Conservation (phyloP, 2,329 filamentous ascomycete genomes). For the Beauveria brongniartii region DNA sequence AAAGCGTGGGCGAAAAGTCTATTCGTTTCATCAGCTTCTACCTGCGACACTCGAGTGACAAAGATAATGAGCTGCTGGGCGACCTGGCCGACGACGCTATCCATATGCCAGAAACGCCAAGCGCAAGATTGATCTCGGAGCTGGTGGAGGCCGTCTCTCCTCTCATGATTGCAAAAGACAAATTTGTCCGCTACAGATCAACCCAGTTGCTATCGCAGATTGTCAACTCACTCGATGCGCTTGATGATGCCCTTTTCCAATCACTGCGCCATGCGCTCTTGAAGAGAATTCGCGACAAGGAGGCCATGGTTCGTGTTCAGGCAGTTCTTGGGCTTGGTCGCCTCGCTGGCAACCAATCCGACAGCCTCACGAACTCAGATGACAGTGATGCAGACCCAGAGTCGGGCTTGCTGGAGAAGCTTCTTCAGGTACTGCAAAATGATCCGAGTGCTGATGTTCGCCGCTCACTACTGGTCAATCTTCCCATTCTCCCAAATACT, state of each 20-base stretch:
- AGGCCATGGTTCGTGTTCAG: constrained; percentile 84
- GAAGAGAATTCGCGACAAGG: constrained; percentile 86
- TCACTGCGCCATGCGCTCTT: constrained; percentile 70
- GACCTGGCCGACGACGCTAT: constrained; percentile 57
- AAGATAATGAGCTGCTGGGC: constrained; percentile 60
- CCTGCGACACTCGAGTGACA: constrained; percentile 62
- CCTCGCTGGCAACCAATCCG: constrained; percentile 69
- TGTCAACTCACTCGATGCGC: constrained; percentile 83
- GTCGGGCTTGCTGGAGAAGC: constrained; percentile 68
- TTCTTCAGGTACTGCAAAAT: constrained; percentile 83
- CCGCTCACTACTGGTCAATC: constrained; percentile 76
- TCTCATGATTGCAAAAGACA: constrained; percentile 81
- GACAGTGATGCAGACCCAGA: constrained; percentile 56
- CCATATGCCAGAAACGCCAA: constrained; percentile 74
- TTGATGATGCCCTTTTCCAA: constrained; percentile 87
- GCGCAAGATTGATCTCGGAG: constrained; percentile 65
- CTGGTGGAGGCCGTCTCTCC: constrained; percentile 68
- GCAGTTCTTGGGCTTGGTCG: constrained; percentile 85
- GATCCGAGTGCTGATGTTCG: constrained; percentile 92
- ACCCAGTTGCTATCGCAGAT: constrained; percentile 87
- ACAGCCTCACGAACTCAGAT: constrained; percentile 61
- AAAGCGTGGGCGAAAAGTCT: constrained; percentile 76
- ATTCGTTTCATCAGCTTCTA: constrained; percentile 86
- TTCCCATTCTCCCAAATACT: constrained; percentile 77
- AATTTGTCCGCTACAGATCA: constrained; percentile 79